Conservation (phyloP, 139 green algal species). For the Nannochloris sp. region DNA sequence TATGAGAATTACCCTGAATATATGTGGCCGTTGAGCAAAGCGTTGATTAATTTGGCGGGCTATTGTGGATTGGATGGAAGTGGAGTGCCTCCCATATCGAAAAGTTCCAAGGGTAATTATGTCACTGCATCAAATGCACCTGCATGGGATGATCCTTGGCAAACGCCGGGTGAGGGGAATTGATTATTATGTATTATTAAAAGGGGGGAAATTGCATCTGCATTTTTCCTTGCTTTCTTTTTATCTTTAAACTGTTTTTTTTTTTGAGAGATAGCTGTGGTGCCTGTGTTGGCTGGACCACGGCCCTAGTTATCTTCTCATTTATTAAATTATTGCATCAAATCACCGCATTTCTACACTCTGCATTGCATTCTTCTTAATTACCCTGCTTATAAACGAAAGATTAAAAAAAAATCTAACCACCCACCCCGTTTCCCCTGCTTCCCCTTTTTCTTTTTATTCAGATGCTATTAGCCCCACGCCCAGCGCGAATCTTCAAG, state of each 20-base stretch:
- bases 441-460: neutral
- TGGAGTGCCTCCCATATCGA: slow-evolving; percentile 1
- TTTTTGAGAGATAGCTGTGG: no score
- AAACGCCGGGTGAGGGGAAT: neutral
- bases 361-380: neutral
- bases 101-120: neutral
- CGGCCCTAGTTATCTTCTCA: no score
- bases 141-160: slow-evolving; percentile 6
- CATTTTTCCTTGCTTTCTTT: no score
- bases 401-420: no score
- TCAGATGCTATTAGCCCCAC: neutral
- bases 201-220: no score
- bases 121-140: slow-evolving; percentile 4
- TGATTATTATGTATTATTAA: no score
- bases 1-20: slow-evolving; percentile 15
- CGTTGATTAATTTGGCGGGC: slow-evolving; percentile 8
- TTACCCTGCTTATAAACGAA: neutral
- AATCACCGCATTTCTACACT: neutral
- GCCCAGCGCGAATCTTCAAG: neutral
- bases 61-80: slow-evolving; percentile 5
- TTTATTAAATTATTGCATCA: no score
- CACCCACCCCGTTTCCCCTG: neutral
- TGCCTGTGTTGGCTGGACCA: no score
- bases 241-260: no score
- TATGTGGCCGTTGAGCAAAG: slow-evolving; percentile 14